phyloP scores from a whole-genome alignment of 2,329 filamentous ascomycete species.

The Metarhizium robertsii region DNA sequence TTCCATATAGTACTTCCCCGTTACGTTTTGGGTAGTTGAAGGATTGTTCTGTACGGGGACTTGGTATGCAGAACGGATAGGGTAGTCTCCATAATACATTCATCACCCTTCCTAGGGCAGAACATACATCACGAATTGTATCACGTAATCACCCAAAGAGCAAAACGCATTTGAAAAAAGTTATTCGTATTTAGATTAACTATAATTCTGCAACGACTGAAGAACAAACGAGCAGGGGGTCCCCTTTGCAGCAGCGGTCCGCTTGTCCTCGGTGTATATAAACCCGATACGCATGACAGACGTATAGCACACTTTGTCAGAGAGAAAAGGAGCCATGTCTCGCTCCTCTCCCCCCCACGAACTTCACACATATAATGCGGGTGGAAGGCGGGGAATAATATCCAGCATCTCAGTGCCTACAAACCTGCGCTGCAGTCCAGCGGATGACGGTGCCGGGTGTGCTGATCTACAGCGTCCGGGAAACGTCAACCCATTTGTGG shows the following conservation, averaged over 20 bases:
- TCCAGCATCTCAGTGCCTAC: constrained; percentile 24
- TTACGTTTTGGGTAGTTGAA: too few relatives aligned
- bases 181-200: constrained; percentile 29
- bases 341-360: not conserved
- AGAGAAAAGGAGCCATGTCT: not conserved
- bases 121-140: too few relatives aligned
- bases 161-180: not conserved
- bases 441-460: constrained; percentile 10
- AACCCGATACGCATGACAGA: constrained; percentile 13
- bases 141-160: too few relatives aligned
- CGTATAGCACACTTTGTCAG: not conserved
- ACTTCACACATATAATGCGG: not conserved
- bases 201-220: constrained; percentile 30
- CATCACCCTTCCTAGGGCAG: too few relatives aligned
- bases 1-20: too few relatives aligned
- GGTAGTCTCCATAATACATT: too few relatives aligned
- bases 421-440: constrained; percentile 13
- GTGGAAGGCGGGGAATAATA: constrained; percentile 4
- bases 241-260: constrained; percentile 22
- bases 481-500: constrained; percentile 10
- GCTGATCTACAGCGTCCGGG: constrained; percentile 13
- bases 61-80: too few relatives aligned
- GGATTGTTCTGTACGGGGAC: too few relatives aligned
- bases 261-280: constrained; percentile 22
- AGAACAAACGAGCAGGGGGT: constrained; percentile 22